Evolutionary conservation across 2,329 filamentous ascomycete species (phyloP).

Genomic region (Xylariaceae sp.): DNA sequence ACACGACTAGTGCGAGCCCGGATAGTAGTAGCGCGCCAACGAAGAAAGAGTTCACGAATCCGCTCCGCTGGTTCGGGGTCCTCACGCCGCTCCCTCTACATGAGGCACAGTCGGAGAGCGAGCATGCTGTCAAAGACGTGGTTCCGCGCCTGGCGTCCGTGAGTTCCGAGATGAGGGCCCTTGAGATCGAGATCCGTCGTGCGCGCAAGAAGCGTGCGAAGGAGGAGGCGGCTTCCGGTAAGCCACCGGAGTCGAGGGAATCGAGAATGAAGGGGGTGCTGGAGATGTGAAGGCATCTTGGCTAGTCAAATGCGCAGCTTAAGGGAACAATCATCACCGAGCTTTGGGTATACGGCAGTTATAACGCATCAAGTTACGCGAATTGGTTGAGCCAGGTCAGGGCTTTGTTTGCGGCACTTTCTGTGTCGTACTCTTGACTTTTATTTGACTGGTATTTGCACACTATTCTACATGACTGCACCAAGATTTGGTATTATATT

Average conservation of each 20-base stretch:
- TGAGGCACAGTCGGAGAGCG: conserved; percentile 55
- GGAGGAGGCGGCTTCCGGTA: conserved; percentile 34
- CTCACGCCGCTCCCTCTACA: conserved; percentile 49
- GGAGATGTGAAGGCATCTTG: background rate
- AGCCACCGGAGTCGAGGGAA: conserved; percentile 12
- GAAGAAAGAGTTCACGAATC: conserved; percentile 39
- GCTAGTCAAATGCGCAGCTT: background rate
- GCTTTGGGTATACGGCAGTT: background rate
- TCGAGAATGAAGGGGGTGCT: background rate
- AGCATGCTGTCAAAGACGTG: conserved; percentile 50
- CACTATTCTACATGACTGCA: background rate
- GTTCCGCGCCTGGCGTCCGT: conserved; percentile 54
- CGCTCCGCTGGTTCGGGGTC: conserved; percentile 54
- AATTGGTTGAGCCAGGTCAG: no score
- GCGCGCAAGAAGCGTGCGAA: conserved; percentile 52
- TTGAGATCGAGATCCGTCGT: conserved; percentile 65
- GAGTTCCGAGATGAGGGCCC: conserved; percentile 53
- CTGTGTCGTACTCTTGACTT: background rate
- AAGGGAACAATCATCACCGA: background rate
- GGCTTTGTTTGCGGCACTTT: background rate
- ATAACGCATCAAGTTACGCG: no score
- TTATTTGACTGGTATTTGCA: background rate
- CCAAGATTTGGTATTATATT: background rate
- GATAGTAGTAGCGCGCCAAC: conserved; percentile 4
- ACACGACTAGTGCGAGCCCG: background rate